Base-by-base conservation (phyloP, 352 stramenopile species). In the Globisporangium takayamanum region DNA sequence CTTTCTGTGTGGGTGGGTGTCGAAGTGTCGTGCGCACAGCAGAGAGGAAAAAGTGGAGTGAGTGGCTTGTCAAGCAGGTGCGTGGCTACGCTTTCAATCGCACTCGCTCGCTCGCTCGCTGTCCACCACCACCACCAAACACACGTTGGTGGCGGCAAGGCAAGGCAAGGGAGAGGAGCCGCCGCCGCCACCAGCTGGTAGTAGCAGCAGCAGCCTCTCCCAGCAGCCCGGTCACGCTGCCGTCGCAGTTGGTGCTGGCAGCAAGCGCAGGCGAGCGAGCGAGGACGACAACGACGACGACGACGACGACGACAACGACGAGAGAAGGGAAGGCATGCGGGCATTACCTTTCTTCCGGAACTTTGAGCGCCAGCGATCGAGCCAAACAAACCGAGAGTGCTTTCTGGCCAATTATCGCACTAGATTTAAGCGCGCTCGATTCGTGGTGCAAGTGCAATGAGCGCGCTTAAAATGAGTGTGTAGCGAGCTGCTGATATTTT, bases 351-450 rank as follows among this genome's bases (percentile, higher is more conserved):
- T 69, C 59, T 66, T 66, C 53, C 58, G 55, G 60, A 67, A 61
- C 53, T 64, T 53, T 57, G 56, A 56, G 64, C 64, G 59, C 65
- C 64, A 69, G 59, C 64, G 63, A 74, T 69, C 67, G 67, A 74
- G 72, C 67, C 67, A 71, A 74, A 72, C 69, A 74, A 74, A 66
- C 60, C 55, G 61, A 66, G 67, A 69, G 60, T 67, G 67, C 67
- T 63, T 68, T 70, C 55, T 67, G 51, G 57, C 63, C 67, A 70
- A 70, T 70, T 63, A 65, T 68, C 41, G 20, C 33, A 55, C 60
- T 37, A 55, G 39, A 49, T 60, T 62, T 48, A 63, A 59, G 59
- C 59, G 59, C 59, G 53, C 53, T 60, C 16, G 20, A 22, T 14
- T 18, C 11, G 39, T 49, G 39, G 36, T 25, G 18, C 5, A 5